Conservation (phyloP, 108 stramenopile species). For the Skeletonema tropicum region DNA sequence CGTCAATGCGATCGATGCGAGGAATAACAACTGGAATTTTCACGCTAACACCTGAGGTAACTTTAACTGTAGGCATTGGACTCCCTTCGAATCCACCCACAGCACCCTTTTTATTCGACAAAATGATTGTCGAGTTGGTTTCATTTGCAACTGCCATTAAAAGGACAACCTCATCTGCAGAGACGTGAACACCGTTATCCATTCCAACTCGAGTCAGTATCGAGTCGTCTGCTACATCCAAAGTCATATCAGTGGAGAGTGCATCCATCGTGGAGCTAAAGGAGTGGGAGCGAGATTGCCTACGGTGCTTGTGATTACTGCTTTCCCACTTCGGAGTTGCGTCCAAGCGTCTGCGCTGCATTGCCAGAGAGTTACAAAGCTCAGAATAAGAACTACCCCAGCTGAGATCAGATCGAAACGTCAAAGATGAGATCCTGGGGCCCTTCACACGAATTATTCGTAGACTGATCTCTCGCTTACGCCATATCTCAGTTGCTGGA, state of each 20-base stretch:
- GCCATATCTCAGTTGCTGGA: conserved; percentile 72
- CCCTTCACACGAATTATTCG: conserved; percentile 57
- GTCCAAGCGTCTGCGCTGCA: conserved; percentile 37
- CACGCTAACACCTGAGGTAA: conserved; percentile 75
- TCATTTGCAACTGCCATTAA: conserved; percentile 77
- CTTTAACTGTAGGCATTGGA: conserved; percentile 60
- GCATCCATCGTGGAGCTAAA: conserved; percentile 17
- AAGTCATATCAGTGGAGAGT: conserved; percentile 19
- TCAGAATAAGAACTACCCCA: conserved; percentile 72
- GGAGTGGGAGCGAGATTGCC: conserved; percentile 27
- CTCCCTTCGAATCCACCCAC: conserved; percentile 69
- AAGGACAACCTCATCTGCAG: conserved; percentile 65
- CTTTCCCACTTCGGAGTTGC: conserved; percentile 26
- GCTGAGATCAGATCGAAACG: conserved; percentile 76
- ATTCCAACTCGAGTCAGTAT: conserved; percentile 59
- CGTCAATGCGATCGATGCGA: conserved; percentile 58
- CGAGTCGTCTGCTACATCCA: conserved; percentile 39
- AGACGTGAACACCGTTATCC: conserved; percentile 69
- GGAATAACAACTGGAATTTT: conserved; percentile 77
- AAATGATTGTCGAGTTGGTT: conserved; percentile 61
- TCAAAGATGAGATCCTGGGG: conserved; percentile 45
- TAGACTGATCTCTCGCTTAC: conserved; percentile 68
- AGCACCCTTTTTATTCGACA: conserved; percentile 62
- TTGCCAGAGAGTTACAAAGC: conserved; percentile 54
- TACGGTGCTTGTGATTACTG: conserved; percentile 25